A percentile compares a stretch with the other conserved stretches of the same genome.
phyloP scores from a whole-genome alignment of 345 rosid genomes.

The Balakata baccata region DNA sequence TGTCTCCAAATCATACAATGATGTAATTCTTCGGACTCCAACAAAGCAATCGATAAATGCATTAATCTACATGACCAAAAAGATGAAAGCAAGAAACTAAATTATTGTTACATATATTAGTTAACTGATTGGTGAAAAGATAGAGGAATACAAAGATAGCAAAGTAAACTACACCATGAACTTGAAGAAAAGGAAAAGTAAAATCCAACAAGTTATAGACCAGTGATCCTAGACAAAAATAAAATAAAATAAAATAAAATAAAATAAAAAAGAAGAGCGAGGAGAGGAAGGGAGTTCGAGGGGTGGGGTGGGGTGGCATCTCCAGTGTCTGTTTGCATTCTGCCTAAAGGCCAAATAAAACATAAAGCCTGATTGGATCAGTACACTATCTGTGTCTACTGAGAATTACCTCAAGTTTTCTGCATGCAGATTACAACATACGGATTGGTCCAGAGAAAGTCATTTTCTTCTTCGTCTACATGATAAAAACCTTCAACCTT shows the following conservation, averaged over 20 bases:
- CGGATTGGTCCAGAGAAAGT: background rate
- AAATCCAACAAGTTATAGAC: background rate
- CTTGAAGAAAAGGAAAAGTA: background rate
- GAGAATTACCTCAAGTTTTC: background rate
- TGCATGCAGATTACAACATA: background rate
- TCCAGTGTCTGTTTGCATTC: background rate
- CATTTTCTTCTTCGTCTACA: background rate
- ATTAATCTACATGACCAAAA: conserved; percentile 51
- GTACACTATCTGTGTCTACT: background rate
- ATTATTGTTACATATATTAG: background rate
- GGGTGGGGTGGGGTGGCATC: no score
- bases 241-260: no score
- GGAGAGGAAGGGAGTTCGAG: no score
- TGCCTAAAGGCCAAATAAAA: background rate
- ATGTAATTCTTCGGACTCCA: conserved; percentile 58
- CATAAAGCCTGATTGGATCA: background rate
- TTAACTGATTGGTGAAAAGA: background rate
- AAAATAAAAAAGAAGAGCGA: background rate
- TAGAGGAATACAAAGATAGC: background rate
- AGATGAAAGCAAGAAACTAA: background rate
- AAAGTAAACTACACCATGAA: background rate
- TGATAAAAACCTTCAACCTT: background rate
- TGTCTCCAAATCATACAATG: conserved; percentile 72
- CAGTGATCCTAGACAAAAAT: background rate
- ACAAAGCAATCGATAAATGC: conserved; percentile 85